Evolutionary conservation across 352 stramenopile genomes (phyloP).

Genomic region (Nothophytophthora sp.): DNA sequence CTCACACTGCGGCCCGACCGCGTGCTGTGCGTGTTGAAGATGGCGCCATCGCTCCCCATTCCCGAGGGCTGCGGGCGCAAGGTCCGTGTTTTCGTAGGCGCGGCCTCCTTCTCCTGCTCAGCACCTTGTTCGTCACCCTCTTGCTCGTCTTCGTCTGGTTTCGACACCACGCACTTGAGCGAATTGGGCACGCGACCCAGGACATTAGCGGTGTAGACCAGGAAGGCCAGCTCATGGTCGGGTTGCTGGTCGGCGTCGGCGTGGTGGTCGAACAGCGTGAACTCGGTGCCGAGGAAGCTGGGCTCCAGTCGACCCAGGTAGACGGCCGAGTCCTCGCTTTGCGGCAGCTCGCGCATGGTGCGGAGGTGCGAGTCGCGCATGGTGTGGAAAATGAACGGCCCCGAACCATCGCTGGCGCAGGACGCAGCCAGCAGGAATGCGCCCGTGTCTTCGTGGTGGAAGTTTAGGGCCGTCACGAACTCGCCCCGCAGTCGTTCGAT

Average conservation of each 20-base stretch:
- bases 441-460: constrained; percentile 80
- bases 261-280: constrained; percentile 83
- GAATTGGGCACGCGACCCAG: constrained; percentile 77
- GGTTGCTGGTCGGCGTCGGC: constrained; percentile 33
- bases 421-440: constrained; percentile 78
- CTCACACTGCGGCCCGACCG: constrained; percentile 53
- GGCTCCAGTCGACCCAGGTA: constrained; percentile 78
- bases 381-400: constrained; percentile 84
- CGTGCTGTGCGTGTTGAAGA: constrained; percentile 50
- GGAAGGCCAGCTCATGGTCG: constrained; percentile 67
- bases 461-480: constrained; percentile 84
- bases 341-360: constrained; percentile 70
- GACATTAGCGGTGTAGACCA: constrained; percentile 83
- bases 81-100: constrained; percentile 12
- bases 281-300: constrained; percentile 87
- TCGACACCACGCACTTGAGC: constrained; percentile 52
- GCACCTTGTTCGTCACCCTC: constrained; percentile 10
- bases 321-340: constrained; percentile 73
- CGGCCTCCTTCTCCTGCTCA: no score
- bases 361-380: constrained; percentile 74
- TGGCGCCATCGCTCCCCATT: constrained; percentile 42
- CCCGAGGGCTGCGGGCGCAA: constrained; percentile 23
- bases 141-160: constrained; percentile 12
- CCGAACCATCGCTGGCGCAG: constrained; percentile 65
- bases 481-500: constrained; percentile 71